A percentile compares a stretch with the other conserved stretches of the same genome.
Conservation (phyloP, 257 asterid genomes). For the Przewalskia tangutica region DNA sequence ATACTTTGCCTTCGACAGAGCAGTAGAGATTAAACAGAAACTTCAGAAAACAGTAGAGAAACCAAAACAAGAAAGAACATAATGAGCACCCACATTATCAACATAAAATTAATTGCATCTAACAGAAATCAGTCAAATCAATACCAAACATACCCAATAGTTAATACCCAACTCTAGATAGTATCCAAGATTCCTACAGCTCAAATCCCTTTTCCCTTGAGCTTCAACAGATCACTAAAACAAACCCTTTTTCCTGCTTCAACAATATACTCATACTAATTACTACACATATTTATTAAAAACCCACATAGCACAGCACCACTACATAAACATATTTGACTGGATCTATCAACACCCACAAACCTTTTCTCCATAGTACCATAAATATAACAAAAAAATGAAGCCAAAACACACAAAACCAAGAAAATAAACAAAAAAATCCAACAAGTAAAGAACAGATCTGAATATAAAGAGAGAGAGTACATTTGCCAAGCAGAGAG, state of each 20-base stretch:
- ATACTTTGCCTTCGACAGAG: not conserved
- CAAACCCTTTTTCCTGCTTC: not conserved
- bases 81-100: not conserved
- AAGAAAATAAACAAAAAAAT: not conserved
- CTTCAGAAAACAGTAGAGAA: not conserved
- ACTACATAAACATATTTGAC: not conserved
- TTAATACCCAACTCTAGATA: not conserved
- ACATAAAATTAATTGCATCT: not conserved
- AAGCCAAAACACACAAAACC: not conserved
- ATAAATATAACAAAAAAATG: not conserved
- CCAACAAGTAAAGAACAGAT: conserved; percentile 20
- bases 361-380: not conserved
- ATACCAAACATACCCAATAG: not conserved
- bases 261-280: not conserved
- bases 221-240: not conserved
- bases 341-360: conserved; percentile 1
- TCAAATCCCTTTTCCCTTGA: not conserved
- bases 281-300: not conserved
- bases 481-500: conserved; percentile 97
- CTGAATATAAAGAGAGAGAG: conserved; percentile 9
- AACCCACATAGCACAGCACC: not conserved
- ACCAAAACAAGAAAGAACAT: not conserved
- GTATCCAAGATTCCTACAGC: not conserved
- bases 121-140: not conserved
- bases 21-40: not conserved